Evolutionary conservation across 2,329 filamentous ascomycete species (phyloP).

Genomic region (Ophiostoma angusticollis): DNA sequence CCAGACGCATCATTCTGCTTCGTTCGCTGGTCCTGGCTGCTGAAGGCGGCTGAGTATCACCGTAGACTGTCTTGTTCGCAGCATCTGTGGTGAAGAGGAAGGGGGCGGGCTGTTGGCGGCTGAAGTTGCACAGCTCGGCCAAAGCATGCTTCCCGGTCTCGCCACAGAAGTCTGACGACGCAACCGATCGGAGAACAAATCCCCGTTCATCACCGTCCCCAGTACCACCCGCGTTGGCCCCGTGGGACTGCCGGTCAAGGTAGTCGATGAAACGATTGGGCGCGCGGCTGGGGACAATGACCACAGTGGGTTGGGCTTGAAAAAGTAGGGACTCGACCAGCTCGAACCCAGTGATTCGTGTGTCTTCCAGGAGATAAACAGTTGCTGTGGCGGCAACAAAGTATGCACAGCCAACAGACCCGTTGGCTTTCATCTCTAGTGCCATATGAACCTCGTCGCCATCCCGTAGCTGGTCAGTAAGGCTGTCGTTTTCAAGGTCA

Average conservation of each 20-base stretch:
- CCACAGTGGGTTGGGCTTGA: slow-evolving; percentile 40
- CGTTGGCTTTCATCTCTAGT: slow-evolving; percentile 58
- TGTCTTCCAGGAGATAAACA: slow-evolving; percentile 66
- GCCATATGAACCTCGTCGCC: slow-evolving; percentile 60
- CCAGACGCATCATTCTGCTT: slow-evolving; percentile 54
- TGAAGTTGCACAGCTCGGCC: slow-evolving; percentile 40
- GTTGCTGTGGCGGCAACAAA: slow-evolving; percentile 59
- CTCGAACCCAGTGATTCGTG: slow-evolving; percentile 54
- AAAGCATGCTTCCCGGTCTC: slow-evolving; percentile 55
- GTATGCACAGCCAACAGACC: slow-evolving; percentile 70
- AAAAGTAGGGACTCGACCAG: slow-evolving; percentile 49
- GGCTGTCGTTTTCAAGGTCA: background rate
- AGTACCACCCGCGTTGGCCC: background rate
- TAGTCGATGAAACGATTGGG: slow-evolving; percentile 27
- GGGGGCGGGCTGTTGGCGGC: slow-evolving; percentile 37
- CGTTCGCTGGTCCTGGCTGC: slow-evolving; percentile 39
- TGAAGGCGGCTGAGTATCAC: slow-evolving; percentile 25
- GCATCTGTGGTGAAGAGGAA: slow-evolving; percentile 36
- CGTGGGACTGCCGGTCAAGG: slow-evolving; percentile 14
- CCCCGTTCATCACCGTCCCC: background rate
- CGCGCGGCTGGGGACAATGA: slow-evolving; percentile 38
- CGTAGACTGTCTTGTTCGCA: slow-evolving; percentile 19
- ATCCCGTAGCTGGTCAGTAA: background rate
- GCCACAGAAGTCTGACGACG: slow-evolving; percentile 60
- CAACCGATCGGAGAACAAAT: slow-evolving; percentile 50